A percentile compares a stretch with the other conserved stretches of the same genome.
These are phyloP conservation scores for Bigelowiella natans DNA, from an alignment of 78 protist genomes.

Conservation along the genomic window DNA sequence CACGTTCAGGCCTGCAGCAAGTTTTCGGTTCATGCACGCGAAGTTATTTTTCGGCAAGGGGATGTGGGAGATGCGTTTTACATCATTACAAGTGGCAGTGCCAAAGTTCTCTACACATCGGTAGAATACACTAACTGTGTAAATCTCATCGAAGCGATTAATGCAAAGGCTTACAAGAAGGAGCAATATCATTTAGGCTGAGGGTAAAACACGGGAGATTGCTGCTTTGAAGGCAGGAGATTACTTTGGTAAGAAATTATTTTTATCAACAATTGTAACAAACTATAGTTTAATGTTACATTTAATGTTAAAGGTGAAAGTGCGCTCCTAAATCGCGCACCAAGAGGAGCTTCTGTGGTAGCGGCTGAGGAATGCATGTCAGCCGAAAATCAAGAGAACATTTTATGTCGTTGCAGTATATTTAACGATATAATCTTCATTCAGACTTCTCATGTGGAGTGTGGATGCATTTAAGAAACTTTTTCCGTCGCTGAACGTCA, in stretches of 20 bases:
- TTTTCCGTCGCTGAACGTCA: not conserved
- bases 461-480: not conserved
- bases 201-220: not conserved
- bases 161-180: too few species aligned
- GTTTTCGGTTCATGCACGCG: not conserved
- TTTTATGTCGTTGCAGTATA: too few species aligned
- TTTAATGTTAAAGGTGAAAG: too few species aligned
- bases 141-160: too few species aligned
- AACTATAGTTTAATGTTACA: too few species aligned
- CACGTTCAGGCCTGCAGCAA: not conserved
- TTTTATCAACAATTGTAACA: too few species aligned
- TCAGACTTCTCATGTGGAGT: not conserved
- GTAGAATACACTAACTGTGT: too few species aligned
- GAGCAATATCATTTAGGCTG: not conserved
- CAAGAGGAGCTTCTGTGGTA: not conserved
- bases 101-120: not conserved
- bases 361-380: not conserved
- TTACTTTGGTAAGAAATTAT: not conserved
- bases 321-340: not conserved
- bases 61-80: conserved; percentile 29
- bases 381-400: not conserved
- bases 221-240: not conserved
- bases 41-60: conserved; percentile 18
- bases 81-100: not conserved
- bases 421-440: not conserved